Conservation (phyloP, 371 early-diverging fungal genomes). For the Apophysomyces sp. region DNA sequence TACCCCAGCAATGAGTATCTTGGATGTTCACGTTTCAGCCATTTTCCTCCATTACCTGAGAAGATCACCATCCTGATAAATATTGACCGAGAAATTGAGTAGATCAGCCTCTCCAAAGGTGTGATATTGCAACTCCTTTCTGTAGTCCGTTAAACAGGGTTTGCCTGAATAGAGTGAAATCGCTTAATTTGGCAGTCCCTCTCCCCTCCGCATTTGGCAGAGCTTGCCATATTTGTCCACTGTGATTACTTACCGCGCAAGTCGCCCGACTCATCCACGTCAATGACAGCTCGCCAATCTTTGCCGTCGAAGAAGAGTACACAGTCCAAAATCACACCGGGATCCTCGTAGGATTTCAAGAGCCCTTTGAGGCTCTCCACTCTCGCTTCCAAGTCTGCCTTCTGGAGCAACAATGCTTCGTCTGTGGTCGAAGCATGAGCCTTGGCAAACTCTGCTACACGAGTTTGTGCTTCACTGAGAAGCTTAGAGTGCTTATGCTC, state of each 20-base stretch:
- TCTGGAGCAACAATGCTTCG: slow-evolving; percentile 31
- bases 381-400: slow-evolving; percentile 69
- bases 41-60: slow-evolving; percentile 43
- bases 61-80: slow-evolving; percentile 83
- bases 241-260: slow-evolving; percentile 51
- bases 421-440: slow-evolving; percentile 26
- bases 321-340: slow-evolving; percentile 79
- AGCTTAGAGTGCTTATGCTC: slow-evolving; percentile 65
- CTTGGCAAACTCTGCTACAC: slow-evolving; percentile 52
- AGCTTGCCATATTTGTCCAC: slow-evolving; percentile 1
- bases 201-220: slow-evolving; percentile 4
- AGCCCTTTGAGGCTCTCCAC: slow-evolving; percentile 66
- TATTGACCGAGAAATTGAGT: slow-evolving; percentile 88
- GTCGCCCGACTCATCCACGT: slow-evolving; percentile 79
- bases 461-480: slow-evolving; percentile 59
- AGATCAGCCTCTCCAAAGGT: slow-evolving; percentile 77
- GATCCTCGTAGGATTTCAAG: slow-evolving; percentile 70
- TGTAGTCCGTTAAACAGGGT: slow-evolving; percentile 73
- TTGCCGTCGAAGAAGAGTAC: slow-evolving; percentile 88
- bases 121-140: slow-evolving; percentile 73
- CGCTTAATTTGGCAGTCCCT: slow-evolving; percentile 2
- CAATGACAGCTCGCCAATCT: slow-evolving; percentile 86
- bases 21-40: neutral
- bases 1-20: slow-evolving; percentile 8
- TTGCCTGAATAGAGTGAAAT: slow-evolving; percentile 27